Evolutionary conservation across 768 basidiomycete genomes (phyloP).

Genomic region (Udeniomyces megalosporus): DNA sequence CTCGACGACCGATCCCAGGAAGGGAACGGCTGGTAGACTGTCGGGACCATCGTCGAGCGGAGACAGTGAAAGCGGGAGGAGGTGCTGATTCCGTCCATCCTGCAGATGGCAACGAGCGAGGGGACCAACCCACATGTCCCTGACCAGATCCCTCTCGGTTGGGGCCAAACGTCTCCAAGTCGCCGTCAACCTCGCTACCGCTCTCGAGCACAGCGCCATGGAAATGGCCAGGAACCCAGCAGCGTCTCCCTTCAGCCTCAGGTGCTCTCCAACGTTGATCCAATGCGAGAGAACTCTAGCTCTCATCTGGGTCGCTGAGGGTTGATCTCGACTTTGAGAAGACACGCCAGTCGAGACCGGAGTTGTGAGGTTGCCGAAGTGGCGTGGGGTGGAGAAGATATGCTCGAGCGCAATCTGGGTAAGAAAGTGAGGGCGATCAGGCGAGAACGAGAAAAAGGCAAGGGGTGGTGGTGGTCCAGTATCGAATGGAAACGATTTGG

Average conservation of each 20-base stretch:
- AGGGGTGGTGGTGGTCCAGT: neutral
- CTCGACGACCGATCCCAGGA: conserved; percentile 1
- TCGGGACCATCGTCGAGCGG: neutral
- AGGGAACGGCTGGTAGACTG: neutral
- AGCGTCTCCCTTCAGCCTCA: conserved; percentile 56
- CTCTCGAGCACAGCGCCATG: conserved; percentile 53
- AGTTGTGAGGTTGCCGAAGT: neutral
- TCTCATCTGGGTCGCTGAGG: conserved; percentile 41
- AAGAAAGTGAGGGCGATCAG: conserved; percentile 58
- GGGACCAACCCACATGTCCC: neutral
- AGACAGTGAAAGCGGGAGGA: neutral
- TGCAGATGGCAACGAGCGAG: neutral
- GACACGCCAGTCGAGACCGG: neutral
- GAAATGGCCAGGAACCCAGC: conserved; percentile 61
- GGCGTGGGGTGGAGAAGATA: conserved; percentile 43
- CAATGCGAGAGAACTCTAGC: conserved; percentile 58
- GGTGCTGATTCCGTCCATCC: no score
- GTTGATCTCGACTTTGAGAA: no score
- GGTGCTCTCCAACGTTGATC: conserved; percentile 56
- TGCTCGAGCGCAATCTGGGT: conserved; percentile 57
- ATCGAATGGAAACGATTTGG: neutral
- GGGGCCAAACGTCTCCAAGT: conserved; percentile 62
- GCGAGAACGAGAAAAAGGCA: neutral
- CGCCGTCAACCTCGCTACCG: conserved; percentile 60
- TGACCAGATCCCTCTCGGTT: conserved; percentile 35